Base-by-base conservation (phyloP, 208 protist genomes). In the Blastocrithidia nonstop region DNA sequence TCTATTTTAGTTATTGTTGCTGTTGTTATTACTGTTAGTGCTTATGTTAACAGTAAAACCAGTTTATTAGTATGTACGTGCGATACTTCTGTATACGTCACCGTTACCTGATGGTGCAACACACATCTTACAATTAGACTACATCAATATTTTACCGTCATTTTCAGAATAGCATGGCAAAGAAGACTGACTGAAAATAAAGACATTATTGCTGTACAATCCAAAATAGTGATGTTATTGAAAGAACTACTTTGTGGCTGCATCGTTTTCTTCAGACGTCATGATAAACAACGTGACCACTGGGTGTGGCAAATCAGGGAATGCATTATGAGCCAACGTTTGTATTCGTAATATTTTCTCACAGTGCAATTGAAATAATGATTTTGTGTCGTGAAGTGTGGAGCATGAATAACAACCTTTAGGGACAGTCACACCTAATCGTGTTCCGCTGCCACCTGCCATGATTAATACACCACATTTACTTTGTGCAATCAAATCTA, bases 371-470 rank as follows among this genome's bases (percentile, higher is more conserved):
- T 98, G 91, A 61, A 98, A 99, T 6, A 99, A 69, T 3, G 88
- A 92, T 11, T 54, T 54, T 0, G 28, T 32, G 8, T 54, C 52
- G 27, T 91, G 51, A 33, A 93, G 78, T 19, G 58, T 51, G 9
- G 55, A 52, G 46, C 64, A 79, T 46, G 57, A 55, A 40, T 92
- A 86, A 21, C 93, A 51, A 0, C 96, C 96, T 65, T 99, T 99
- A 4, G 97, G 98, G 1, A 94, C 53, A 8, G 54, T 56, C 16
- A 81, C 83, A 15, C 97, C 97, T 6, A 99, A 83, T 6, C 98
- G 80, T 6, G 96, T 99, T 29, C 97, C 96, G 64, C 97, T 96
- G 22, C 98, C 98, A 25, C 98, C 98, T 0, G 98, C 97, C 24
- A 99, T 65, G 17, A 99, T 63, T 11, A 99, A 45, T 33, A 96